phyloP scores from a whole-genome alignment of 345 rosid genomes.

The Gossypium rotundifolium region DNA sequence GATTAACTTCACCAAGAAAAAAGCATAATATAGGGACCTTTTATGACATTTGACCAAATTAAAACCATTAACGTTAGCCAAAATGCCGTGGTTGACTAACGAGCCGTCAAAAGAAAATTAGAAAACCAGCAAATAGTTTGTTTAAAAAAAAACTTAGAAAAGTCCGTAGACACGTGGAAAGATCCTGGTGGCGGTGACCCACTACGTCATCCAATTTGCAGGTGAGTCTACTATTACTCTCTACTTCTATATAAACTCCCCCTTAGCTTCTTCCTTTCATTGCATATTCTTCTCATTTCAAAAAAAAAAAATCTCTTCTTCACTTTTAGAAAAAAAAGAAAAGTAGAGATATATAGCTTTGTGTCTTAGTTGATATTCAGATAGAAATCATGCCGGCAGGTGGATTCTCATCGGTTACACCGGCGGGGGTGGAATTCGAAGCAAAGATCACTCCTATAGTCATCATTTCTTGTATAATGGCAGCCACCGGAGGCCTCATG shows the following conservation, averaged over 20 bases:
- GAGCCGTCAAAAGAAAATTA: not conserved
- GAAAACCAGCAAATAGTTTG: not conserved
- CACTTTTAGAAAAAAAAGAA: not conserved
- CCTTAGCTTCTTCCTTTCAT: not conserved
- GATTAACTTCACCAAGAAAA: too few relatives aligned
- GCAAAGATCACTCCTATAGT: slow-evolving; percentile 95
- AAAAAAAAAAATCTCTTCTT: not conserved
- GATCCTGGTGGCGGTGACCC: slow-evolving; percentile 20
- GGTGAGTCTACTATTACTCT: not conserved
- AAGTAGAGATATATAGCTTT: not conserved
- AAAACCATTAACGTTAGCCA: not conserved
- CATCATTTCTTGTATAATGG: slow-evolving; percentile 82
- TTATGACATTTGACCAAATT: too few relatives aligned
- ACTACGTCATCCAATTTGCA: slow-evolving; percentile 18
- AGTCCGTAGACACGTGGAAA: slow-evolving; percentile 31
- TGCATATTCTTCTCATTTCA: not conserved
- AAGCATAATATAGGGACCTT: too few relatives aligned
- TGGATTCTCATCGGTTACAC: slow-evolving; percentile 45
- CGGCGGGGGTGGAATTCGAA: slow-evolving; percentile 65
- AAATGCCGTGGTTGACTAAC: not conserved
- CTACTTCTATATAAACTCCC: slow-evolving; percentile 12
- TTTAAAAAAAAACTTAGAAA: not conserved
- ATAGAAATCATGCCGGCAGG: slow-evolving; percentile 57
- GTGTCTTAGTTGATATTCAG: not conserved
- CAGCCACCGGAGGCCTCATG: slow-evolving; percentile 98